Evolutionary conservation across 2,329 filamentous ascomycete genomes (phyloP), one percentile per base, ranked within the genome.

Genomic region (Trichothecium sympodiale): DNA sequence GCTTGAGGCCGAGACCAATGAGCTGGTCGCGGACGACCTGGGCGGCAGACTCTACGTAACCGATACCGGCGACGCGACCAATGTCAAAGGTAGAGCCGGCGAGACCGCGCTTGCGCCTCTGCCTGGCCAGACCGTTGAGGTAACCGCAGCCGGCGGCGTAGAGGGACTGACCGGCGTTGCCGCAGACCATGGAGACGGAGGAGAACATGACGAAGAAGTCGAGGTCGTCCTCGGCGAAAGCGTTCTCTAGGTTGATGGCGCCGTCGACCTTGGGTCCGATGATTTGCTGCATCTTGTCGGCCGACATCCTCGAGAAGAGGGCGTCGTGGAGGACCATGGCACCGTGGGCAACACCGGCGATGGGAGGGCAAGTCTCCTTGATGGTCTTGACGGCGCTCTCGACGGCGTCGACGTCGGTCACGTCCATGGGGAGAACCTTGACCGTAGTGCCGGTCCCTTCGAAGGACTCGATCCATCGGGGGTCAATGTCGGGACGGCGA

Each of bases 141-240:
- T 56, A 72, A 3, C 42, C 41, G 41, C 69, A 69, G 3, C 59
- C 65, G 0, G 63, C 61, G 1, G 51, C 46, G 39, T 73, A 73
- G 41, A 60, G 65, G 3, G 54, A 42, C 42, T 73, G 67, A 5
- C 50, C 53, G 7, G 31, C 17, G 32, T 54, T 55, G 3, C 59
- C 59, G 5, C 47, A 36, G 4, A 55, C 41, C 3, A 31, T 31
- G 1, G 46, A 37, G 2, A 54, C 17, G 0, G 59, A 62, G 1
- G 54, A 56, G 33, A 60, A 52, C 12, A 55, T 27, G 32, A 62
- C 44, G 43, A 61, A 61, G 43, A 60, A 61, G 31, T 62, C 58
- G n/a, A 62, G 46, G 0, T 41, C 23, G 2, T 38, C 28, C 6
- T 50, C 33, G 17, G 36, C 27, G 34, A 62, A 57, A 2, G 55